Evolutionary conservation across 805 yeast genomes (phyloP).

Genomic region (Zygoascus flipseniorum): DNA sequence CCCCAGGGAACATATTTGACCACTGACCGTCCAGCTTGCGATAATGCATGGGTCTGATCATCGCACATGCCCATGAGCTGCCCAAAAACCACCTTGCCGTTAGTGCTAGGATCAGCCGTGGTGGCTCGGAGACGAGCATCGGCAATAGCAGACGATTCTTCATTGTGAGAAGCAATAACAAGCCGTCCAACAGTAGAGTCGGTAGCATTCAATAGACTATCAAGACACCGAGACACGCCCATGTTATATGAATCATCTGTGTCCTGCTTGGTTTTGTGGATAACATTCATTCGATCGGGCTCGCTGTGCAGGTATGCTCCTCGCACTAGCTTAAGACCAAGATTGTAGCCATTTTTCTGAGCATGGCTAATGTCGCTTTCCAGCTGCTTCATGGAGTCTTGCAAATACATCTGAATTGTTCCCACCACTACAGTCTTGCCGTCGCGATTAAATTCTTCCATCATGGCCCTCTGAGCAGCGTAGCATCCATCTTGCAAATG

Average conservation of each 20-base stretch:
- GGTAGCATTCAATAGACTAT: constrained; percentile 40
- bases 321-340: constrained; percentile 85
- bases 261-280: constrained; percentile 65
- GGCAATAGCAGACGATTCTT: constrained; percentile 64
- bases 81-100: constrained; percentile 57
- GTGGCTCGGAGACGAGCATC: constrained; percentile 36
- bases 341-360: constrained; percentile 46
- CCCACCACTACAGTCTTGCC: constrained; percentile 67
- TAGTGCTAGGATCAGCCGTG: constrained; percentile 12
- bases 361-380: constrained; percentile 60
- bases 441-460: constrained; percentile 58
- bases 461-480: constrained; percentile 75
- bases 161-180: constrained; percentile 88
- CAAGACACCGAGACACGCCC: constrained; percentile 56
- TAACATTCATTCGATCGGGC: constrained; percentile 54
- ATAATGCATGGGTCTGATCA: constrained; percentile 68
- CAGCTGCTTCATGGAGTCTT: constrained; percentile 57
- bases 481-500: constrained; percentile 88
- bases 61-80: constrained; percentile 96
- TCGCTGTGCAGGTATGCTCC: constrained; percentile 95
- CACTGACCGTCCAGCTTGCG: constrained; percentile 48
- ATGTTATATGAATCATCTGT: constrained; percentile 73
- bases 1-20: constrained; percentile 98
- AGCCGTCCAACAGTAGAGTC: constrained; percentile 44
- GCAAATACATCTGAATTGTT: constrained; percentile 86